Conservation (phyloP, 1,139 yeast genomes). For the Petasospora fabianii region DNA sequence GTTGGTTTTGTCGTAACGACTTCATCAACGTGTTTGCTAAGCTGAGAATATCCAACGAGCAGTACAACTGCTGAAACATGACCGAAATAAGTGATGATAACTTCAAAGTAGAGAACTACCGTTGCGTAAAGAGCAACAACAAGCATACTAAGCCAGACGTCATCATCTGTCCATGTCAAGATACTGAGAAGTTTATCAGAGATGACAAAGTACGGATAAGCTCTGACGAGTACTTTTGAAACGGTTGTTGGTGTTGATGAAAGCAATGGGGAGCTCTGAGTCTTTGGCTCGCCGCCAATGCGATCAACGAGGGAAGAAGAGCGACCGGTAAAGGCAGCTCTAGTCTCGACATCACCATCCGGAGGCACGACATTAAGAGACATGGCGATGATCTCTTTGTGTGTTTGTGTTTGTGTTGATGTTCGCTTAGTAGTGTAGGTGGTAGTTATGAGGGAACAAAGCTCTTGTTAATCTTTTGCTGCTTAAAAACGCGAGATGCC, state of each 20-base stretch:
- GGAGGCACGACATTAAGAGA: constrained; percentile 12
- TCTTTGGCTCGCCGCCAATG: constrained; percentile 22
- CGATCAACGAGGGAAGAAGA: constrained; percentile 23
- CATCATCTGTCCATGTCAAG: constrained; percentile 89
- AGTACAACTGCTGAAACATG: constrained; percentile 70
- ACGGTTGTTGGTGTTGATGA: constrained; percentile 89
- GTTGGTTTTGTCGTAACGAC: constrained; percentile 72
- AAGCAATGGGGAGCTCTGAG: constrained; percentile 59
- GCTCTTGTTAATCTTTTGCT: no score
- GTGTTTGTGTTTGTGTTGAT: not conserved
- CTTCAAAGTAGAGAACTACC: constrained; percentile 69
- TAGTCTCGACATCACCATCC: constrained; percentile 30
- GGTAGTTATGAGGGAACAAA: no score
- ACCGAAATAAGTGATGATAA: constrained; percentile 71
- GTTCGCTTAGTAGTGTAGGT: no score
- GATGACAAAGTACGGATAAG: constrained; percentile 79
- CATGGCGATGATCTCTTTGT: constrained; percentile 9
- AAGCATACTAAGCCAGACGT: constrained; percentile 70
- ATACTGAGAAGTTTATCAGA: constrained; percentile 67
- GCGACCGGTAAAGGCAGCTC: constrained; percentile 38
- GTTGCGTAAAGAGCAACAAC: constrained; percentile 55
- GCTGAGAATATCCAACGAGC: constrained; percentile 61
- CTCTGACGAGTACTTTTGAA: constrained; percentile 72
- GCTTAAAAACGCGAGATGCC: not conserved
- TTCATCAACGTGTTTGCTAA: constrained; percentile 46